These are phyloP conservation scores for Lasiosphaeria ovina DNA, from an alignment of 495 filamentous ascomycete genomes.

Conservation along the genomic window DNA sequence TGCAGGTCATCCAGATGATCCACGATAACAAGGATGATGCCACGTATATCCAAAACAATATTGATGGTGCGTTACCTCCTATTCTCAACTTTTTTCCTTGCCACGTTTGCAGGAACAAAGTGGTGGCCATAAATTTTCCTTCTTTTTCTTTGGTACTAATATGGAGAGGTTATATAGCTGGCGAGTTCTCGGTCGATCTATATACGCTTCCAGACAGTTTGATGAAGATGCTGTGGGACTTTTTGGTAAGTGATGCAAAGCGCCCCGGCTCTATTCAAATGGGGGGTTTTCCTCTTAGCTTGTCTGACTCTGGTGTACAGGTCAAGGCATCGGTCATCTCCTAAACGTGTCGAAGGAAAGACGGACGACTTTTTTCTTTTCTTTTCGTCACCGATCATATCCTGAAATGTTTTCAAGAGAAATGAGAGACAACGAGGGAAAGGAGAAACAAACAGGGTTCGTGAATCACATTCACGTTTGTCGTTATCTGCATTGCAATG, in stretches of 20 bases:
- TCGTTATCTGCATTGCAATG: slow-evolving; percentile 14
- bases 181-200: slow-evolving; percentile 97
- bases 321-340: slow-evolving; percentile 27
- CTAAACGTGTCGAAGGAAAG: background rate
- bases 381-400: background rate
- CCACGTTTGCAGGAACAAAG: background rate
- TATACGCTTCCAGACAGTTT: slow-evolving; percentile 86
- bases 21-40: slow-evolving; percentile 91
- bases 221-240: slow-evolving; percentile 93
- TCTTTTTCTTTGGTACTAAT: background rate
- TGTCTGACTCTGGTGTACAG: slow-evolving; percentile 11
- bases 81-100: background rate
- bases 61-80: slow-evolving; percentile 67
- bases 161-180: slow-evolving; percentile 53
- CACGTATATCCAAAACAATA: slow-evolving; percentile 95
- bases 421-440: background rate
- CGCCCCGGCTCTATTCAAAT: background rate
- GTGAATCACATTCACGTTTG: background rate
- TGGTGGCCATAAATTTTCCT: background rate
- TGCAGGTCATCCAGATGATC: slow-evolving; percentile 95
- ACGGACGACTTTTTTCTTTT: background rate
- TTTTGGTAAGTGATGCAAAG: slow-evolving; percentile 42
- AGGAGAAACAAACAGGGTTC: background rate
- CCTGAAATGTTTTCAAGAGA: background rate
- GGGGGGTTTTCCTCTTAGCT: background rate